These are phyloP conservation scores for Tylopilus balloui DNA, from an alignment of 768 basidiomycete species.

Conservation along the genomic window DNA sequence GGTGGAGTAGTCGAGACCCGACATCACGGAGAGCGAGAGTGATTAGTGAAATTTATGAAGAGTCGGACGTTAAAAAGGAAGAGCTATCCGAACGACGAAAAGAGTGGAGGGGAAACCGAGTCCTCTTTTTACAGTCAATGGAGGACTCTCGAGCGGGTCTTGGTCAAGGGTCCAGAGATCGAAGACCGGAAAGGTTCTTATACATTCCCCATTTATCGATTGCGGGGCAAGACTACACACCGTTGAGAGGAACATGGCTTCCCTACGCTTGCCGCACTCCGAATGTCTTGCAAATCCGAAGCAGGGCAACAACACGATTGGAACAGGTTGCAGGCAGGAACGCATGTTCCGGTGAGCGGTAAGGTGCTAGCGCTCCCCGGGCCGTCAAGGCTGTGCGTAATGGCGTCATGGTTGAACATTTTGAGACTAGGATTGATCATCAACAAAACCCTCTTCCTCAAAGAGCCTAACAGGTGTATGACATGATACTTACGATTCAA, in stretches of 20 bases:
- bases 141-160: conserved; percentile 22
- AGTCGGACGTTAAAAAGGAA: conserved; percentile 8
- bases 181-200: conserved; percentile 25
- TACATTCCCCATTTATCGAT: conserved; percentile 22
- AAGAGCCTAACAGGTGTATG: conserved; percentile 28
- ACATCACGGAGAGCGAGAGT: conserved; percentile 13
- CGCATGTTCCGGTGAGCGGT: conserved; percentile 29
- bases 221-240: conserved; percentile 22
- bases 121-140: conserved; percentile 17
- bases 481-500: conserved; percentile 13
- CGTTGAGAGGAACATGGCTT: conserved; percentile 25
- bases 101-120: conserved; percentile 13
- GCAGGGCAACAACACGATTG: conserved; percentile 31
- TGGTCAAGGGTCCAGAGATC: conserved; percentile 26
- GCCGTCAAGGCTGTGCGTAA: conserved; percentile 26
- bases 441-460: conserved; percentile 27
- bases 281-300: conserved; percentile 31
- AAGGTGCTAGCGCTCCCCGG: conserved; percentile 21
- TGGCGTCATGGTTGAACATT: conserved; percentile 24
- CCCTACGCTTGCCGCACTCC: conserved; percentile 26
- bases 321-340: conserved; percentile 29
- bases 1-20: conserved; percentile 25
- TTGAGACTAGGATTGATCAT: conserved; percentile 26
- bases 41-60: background rate
- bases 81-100: conserved; percentile 3